Evolutionary conservation across 2,329 filamentous ascomycete species (phyloP).

Genomic region (Epicoccum nigrum): DNA sequence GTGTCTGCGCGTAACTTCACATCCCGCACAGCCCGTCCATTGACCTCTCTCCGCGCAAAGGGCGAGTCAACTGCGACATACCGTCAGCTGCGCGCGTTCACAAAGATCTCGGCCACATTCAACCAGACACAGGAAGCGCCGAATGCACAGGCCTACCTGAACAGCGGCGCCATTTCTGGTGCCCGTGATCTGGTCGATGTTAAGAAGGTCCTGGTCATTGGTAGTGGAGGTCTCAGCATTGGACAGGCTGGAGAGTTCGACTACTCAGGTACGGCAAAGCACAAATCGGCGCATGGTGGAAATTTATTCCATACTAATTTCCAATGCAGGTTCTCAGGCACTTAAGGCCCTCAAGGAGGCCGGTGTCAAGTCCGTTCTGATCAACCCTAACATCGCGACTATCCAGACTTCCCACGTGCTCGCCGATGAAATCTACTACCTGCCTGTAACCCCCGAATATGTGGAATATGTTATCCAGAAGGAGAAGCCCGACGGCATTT

Average conservation of each 20-base stretch:
- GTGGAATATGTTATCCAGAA: slow-evolving; percentile 96
- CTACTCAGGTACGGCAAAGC: slow-evolving; percentile 76
- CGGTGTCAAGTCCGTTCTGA: slow-evolving; percentile 85
- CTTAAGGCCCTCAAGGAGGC: slow-evolving; percentile 97
- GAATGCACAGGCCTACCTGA: slow-evolving; percentile 83
- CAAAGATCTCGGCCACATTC: slow-evolving; percentile 42
- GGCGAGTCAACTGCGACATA: slow-evolving; percentile 41
- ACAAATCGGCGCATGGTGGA: neutral
- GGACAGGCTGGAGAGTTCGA: slow-evolving; percentile 98
- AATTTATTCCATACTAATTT: slow-evolving; percentile 22
- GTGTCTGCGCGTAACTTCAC: slow-evolving; percentile 41
- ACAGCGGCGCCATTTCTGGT: slow-evolving; percentile 83
- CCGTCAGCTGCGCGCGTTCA: slow-evolving; percentile 48
- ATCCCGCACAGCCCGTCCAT: slow-evolving; percentile 39
- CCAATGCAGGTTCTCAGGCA: slow-evolving; percentile 79
- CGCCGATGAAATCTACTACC: slow-evolving; percentile 97
- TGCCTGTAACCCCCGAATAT: slow-evolving; percentile 97
- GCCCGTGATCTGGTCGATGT: slow-evolving; percentile 81
- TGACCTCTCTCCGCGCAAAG: slow-evolving; percentile 37
- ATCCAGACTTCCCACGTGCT: slow-evolving; percentile 97
- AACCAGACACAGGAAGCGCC: slow-evolving; percentile 70
- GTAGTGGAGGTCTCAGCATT: slow-evolving; percentile 92
- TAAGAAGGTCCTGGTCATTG: slow-evolving; percentile 97
- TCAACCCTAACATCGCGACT: slow-evolving; percentile 98
- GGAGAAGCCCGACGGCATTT: slow-evolving; percentile 94